Base-by-base conservation (phyloP, 2,329 filamentous ascomycete genomes). In the Trichophaea hybrida region DNA sequence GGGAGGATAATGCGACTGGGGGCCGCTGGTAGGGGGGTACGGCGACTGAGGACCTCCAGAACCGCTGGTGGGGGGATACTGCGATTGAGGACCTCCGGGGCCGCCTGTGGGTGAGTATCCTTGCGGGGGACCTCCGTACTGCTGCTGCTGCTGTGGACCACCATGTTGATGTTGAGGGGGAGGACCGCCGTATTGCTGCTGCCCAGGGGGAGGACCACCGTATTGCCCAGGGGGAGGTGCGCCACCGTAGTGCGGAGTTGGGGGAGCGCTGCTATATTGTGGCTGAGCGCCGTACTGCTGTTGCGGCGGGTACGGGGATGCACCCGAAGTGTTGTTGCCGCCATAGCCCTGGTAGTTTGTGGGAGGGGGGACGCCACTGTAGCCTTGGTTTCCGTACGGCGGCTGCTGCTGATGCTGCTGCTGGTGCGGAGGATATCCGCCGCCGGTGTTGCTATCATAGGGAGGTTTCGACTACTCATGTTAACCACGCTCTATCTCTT, bases 211-310 rank as follows among this genome's bases (percentile, higher is more conserved):
- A 24, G 24, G 24, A 24, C 24, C 62, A 43, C 65, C 65, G 55
- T 66, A 66, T 44, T 66, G 65, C 12, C 61, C 59, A 34, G 63
- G 64, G 24, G 63, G 64, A 37, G 65, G 65, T 24, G 63, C 61
- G 15, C 59, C 58, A 31, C 48, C 54, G 37, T 64, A 61, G 24
- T 63, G 58, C 52, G 53, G 62, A 5, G 66, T 34, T 51, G 60
- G 61, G 49, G 64, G 50, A 6, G 64, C 61, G 6, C 59, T 33
- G 17, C 61, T 60, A 10, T 61, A 58, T 54, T 67, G 61, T 33
- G 60, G 37, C n/a, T 58, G 35, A 50, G 40, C 40, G 33, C 61
- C 52, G 35, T 59, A 59, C 8, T 62, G 63, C 35, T 64, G 31
- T 5, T 44, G 59, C 13, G 59, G 57, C 31, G 58, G 57, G 8